Evolutionary conservation across 1,284 basidiomycete genomes (phyloP), one percentile per base, ranked within the genome.

Genomic region (Leccinum griseonigrum): DNA sequence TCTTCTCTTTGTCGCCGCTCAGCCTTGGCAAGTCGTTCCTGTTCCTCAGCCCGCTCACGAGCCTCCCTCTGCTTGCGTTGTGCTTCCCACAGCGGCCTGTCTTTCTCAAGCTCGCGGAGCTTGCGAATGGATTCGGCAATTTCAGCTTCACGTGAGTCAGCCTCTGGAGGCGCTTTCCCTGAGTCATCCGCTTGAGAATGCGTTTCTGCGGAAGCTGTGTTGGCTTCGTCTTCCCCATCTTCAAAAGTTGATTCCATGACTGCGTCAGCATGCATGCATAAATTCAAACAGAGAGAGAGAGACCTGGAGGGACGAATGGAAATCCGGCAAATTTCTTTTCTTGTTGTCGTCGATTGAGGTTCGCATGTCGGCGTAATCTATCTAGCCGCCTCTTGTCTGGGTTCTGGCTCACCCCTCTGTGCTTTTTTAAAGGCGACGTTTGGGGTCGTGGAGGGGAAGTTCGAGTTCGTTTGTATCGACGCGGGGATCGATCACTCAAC

Each of bases 101-200:
- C 87, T 54, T 76, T 78, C 69, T 91, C 87, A 1, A 91, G 81
- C 64, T 89, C 86, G 8, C 82, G 84, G 58, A 90, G 78, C 68
- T 89, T 91, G 54, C 84, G 80, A 46, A 83, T 81, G 2, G 89
- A 90, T 69, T 87, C 85, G 22, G 80, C 84, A 62, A 90, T 82
- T n/a, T 75, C 76, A 11, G 79, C 80, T 60, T 71, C 75, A 58
- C 77, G 78, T 14, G 69, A 69, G 13, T 71, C 77, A 54, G 78
- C 75, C 28, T 78, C 74, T 22, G 22, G 28, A 1, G 52, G 51
- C 3, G 36, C 29, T 34, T 62, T 62, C n/a, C 9, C 36, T 1
- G 57, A 51, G 16, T 38, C 60, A 7, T 61, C 58, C 46, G 22
- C 57, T 50, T 58, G 56, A 14, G 57, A 55, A 4, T 54, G 32